A percentile compares a stretch with the other conserved stretches of the same genome.
Conservation (phyloP, 176 grass and related monocot species). For the Elymus sibiricus region DNA sequence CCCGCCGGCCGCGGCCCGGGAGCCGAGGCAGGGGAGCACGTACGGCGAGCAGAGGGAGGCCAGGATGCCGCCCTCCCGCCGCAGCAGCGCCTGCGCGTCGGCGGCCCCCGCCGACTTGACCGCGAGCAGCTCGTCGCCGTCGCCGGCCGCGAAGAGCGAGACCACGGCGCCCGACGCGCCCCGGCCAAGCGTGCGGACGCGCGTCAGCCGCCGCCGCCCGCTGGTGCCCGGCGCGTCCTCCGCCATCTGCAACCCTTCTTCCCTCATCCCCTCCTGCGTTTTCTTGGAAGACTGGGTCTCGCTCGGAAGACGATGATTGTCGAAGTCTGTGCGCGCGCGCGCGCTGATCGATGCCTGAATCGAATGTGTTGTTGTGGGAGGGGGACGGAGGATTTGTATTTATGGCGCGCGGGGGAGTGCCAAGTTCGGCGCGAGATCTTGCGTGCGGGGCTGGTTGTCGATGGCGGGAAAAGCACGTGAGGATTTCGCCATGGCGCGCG, state of each 20-base stretch:
- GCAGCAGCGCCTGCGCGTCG: conserved; percentile 33
- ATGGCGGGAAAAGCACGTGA: conserved; percentile 38
- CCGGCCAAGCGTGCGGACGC: conserved; percentile 50
- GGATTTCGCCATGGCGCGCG: conserved; percentile 6
- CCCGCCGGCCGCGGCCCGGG: background rate
- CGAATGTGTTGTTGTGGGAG: background rate
- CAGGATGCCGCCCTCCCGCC: conserved; percentile 57
- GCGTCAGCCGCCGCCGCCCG: conserved; percentile 27
- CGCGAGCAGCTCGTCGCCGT: conserved; percentile 43
- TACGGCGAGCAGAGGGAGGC: conserved; percentile 56
- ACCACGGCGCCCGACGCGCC: conserved; percentile 56
- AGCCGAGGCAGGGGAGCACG: conserved; percentile 65
- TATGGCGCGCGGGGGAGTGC: conserved; percentile 10
- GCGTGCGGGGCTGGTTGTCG: background rate
- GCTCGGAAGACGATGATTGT: background rate
- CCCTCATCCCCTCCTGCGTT: background rate
- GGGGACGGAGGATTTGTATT: background rate
- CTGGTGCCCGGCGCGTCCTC: background rate
- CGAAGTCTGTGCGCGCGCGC: background rate
- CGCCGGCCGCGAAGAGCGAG: conserved; percentile 38
- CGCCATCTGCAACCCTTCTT: background rate
- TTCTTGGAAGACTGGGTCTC: background rate
- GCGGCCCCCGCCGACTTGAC: conserved; percentile 55
- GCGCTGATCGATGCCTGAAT: background rate
- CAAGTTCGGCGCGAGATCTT: conserved; percentile 27